Evolutionary conservation across 1,284 basidiomycete genomes (phyloP).

Genomic region (Leccinum griseonigrum): DNA sequence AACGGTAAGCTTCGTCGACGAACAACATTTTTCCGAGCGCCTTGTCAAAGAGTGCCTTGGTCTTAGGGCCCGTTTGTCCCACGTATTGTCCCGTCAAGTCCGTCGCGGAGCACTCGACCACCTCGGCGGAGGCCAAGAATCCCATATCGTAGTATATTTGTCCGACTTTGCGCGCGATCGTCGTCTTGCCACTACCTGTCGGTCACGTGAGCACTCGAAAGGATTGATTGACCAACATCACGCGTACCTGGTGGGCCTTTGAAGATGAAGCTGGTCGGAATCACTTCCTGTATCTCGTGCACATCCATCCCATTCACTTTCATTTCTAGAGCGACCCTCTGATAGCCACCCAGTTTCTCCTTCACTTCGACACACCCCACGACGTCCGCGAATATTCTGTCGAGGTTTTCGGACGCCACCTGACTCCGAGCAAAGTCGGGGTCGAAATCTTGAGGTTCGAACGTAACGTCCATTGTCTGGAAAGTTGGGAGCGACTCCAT

Average conservation of each 20-base stretch:
- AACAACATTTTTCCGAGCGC: conserved; percentile 40
- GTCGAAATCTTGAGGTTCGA: not conserved
- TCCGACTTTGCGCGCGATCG: conserved; percentile 38
- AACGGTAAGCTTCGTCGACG: not conserved
- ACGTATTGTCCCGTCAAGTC: conserved; percentile 65
- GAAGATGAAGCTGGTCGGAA: not conserved
- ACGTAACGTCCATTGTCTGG: not conserved
- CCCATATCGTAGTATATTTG: conserved; percentile 64
- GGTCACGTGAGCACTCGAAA: not conserved
- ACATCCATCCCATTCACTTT: not conserved
- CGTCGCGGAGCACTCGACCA: conserved; percentile 61
- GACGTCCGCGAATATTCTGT: not conserved
- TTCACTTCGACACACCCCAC: not conserved
- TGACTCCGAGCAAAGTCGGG: not conserved
- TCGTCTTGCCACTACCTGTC: not conserved
- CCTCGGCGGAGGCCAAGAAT: conserved; percentile 49
- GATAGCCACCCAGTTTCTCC: not conserved
- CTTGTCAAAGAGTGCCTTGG: conserved; percentile 46
- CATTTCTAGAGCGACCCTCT: not conserved
- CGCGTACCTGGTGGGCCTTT: not conserved
- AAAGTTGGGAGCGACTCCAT: not conserved
- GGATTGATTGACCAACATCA: not conserved
- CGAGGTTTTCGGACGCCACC: not conserved
- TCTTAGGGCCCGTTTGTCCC: conserved; percentile 68
- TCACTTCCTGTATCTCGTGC: not conserved